Percentiles rank a stretch among this genome's conserved stretches.
phyloP scores from a whole-genome alignment of 345 rosid species.

The Cardamine chenopodiifolia region DNA sequence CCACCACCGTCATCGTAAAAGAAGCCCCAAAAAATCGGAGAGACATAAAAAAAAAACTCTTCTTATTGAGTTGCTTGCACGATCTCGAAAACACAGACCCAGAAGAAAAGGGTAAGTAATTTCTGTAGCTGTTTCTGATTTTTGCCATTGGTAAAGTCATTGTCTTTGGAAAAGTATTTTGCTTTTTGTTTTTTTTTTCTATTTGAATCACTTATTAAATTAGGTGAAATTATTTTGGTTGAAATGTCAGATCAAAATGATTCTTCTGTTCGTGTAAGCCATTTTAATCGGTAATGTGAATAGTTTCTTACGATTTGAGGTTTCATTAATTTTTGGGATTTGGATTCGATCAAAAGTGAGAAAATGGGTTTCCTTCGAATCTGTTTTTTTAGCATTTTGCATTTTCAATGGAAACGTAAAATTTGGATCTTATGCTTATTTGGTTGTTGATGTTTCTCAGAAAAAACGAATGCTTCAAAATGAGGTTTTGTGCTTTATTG shows the following conservation, averaged over 20 bases:
- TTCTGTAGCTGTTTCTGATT: slow-evolving; percentile 27
- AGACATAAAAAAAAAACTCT: neutral
- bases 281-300: slow-evolving; percentile 13
- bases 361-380: slow-evolving; percentile 19
- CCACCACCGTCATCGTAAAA: slow-evolving; percentile 18
- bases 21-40: slow-evolving; percentile 8
- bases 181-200: too few species aligned
- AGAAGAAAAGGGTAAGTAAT: slow-evolving; percentile 28
- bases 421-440: slow-evolving; percentile 26
- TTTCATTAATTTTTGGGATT: neutral
- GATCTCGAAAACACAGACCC: slow-evolving; percentile 35
- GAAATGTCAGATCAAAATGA: neutral
- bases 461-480: slow-evolving; percentile 29
- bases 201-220: slow-evolving; percentile 13
- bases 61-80: slow-evolving; percentile 34
- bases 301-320: neutral
- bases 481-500: slow-evolving; percentile 19
- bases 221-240: slow-evolving; percentile 8
- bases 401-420: slow-evolving; percentile 36
- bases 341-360: neutral
- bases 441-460: slow-evolving; percentile 13
- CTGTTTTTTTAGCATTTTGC: neutral
- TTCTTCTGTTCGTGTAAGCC: slow-evolving; percentile 16
- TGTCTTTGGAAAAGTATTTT: neutral
- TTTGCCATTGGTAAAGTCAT: neutral